These are phyloP conservation scores for Rhodotorula mucilaginosa DNA, from an alignment of 1,284 basidiomycete genomes.

Conservation along the genomic window DNA sequence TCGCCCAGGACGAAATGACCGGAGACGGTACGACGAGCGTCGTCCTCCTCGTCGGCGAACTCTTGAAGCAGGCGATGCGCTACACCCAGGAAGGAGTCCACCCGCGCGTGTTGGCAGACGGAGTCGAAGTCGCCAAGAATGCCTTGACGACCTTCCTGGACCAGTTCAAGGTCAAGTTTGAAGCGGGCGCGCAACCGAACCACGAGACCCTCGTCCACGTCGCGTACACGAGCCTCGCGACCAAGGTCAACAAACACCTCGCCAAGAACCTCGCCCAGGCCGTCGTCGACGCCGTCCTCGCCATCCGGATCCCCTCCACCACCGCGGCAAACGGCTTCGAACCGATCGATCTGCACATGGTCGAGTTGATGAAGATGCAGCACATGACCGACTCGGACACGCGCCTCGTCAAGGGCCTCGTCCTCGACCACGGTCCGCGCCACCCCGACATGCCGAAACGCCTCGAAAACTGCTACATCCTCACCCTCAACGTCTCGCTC, in stretches of 20 bases:
- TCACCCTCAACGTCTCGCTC: constrained; percentile 95
- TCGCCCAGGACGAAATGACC: constrained; percentile 98
- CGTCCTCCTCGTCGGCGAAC: constrained; percentile 92
- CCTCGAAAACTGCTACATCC: constrained; percentile 91
- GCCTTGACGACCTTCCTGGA: constrained; percentile 69
- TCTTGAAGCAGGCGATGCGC: constrained; percentile 95
- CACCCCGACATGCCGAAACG: constrained; percentile 99
- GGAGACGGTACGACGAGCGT: constrained; percentile 98
- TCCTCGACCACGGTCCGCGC: constrained; percentile 87
- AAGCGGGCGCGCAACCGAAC: constrained; percentile 61
- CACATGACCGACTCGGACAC: constrained; percentile 97
- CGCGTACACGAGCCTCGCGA: constrained; percentile 89
- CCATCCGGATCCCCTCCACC: constrained; percentile 67
- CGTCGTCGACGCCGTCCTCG: constrained; percentile 91
- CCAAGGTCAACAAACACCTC: constrained; percentile 80
- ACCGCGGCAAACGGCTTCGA: constrained; percentile 50
- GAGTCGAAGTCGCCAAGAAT: constrained; percentile 96
- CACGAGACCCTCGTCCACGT: constrained; percentile 88
- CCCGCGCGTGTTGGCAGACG: constrained; percentile 91
- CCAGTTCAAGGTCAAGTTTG: constrained; percentile 67
- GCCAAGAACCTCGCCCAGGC: constrained; percentile 87
- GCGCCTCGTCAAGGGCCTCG: constrained; percentile 91
- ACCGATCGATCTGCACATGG: constrained; percentile 98
- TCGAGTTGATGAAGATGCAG: constrained; percentile 99
- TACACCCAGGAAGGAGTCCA: constrained; percentile 98